These are phyloP conservation scores for Wickerhamomyces ciferrii DNA, from an alignment of 805 yeast genomes.

Conservation along the genomic window DNA sequence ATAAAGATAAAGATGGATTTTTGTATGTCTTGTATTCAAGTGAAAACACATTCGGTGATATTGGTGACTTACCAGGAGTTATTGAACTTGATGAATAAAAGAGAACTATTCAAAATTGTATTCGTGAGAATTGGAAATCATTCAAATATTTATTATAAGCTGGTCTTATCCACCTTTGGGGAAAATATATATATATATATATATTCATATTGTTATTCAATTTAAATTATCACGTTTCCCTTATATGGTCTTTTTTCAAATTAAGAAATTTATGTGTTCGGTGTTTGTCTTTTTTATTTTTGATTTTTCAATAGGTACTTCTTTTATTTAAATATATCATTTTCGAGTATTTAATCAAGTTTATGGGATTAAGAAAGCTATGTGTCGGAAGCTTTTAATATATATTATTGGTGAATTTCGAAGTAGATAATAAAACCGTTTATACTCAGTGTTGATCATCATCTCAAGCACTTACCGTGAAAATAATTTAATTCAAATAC, in stretches of 20 bases:
- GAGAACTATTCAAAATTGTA: neutral
- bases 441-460: too few relatives aligned
- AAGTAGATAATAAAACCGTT: too few relatives aligned
- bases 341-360: too few relatives aligned
- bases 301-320: neutral
- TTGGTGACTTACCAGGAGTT: constrained; percentile 41
- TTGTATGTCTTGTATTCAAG: constrained; percentile 94
- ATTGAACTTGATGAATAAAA: neutral
- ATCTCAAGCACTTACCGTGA: too few relatives aligned
- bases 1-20: constrained; percentile 97
- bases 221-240: too few relatives aligned
- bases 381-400: neutral
- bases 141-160: neutral
- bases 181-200: too few relatives aligned
- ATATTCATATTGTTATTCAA: too few relatives aligned
- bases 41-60: constrained; percentile 91
- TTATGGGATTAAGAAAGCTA: neutral
- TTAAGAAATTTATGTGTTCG: neutral
- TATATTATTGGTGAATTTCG: neutral
- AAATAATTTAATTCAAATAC: too few relatives aligned
- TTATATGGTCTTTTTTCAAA: too few relatives aligned
- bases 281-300: neutral
- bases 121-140: too few relatives aligned
- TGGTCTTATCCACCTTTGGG: neutral
- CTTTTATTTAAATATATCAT: neutral